phyloP scores from a whole-genome alignment of 2,329 filamentous ascomycete genomes.

The Xylariaceae sp. region DNA sequence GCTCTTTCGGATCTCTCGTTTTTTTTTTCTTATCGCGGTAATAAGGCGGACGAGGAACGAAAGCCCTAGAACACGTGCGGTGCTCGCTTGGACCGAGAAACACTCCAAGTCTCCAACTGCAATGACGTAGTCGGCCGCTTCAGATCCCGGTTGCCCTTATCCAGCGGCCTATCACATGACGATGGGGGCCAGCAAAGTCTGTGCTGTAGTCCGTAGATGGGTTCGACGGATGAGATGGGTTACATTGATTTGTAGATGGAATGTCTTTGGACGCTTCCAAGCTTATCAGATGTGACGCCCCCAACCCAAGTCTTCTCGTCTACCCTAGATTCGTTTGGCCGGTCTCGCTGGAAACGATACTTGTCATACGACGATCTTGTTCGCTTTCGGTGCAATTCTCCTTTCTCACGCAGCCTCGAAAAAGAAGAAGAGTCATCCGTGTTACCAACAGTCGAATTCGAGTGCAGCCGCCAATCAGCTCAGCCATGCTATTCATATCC shows the following conservation, averaged over 20 bases:
- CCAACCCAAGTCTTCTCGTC: background rate
- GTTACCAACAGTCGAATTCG: constrained; percentile 10
- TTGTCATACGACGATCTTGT: background rate
- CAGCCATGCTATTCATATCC: background rate
- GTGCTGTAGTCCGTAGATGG: background rate
- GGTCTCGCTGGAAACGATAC: background rate
- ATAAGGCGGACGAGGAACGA: constrained; percentile 3
- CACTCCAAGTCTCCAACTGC: background rate
- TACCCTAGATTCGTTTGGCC: background rate
- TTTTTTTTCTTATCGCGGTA: background rate
- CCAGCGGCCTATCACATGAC: constrained; percentile 7
- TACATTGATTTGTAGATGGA: background rate
- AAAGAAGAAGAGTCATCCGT: constrained; percentile 3
- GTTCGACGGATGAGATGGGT: background rate
- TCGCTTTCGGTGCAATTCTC: background rate
- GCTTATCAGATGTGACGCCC: background rate
- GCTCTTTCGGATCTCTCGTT: background rate
- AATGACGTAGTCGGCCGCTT: background rate
- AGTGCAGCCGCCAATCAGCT: background rate
- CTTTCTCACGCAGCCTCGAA: constrained; percentile 9
- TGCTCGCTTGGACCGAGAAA: constrained; percentile 4
- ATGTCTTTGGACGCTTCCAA: background rate
- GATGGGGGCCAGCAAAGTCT: background rate
- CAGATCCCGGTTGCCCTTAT: background rate
- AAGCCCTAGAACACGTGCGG: constrained; percentile 6